Evolutionary conservation across 352 stramenopile genomes (phyloP).

Genomic region (Proteromonas lacertae): DNA sequence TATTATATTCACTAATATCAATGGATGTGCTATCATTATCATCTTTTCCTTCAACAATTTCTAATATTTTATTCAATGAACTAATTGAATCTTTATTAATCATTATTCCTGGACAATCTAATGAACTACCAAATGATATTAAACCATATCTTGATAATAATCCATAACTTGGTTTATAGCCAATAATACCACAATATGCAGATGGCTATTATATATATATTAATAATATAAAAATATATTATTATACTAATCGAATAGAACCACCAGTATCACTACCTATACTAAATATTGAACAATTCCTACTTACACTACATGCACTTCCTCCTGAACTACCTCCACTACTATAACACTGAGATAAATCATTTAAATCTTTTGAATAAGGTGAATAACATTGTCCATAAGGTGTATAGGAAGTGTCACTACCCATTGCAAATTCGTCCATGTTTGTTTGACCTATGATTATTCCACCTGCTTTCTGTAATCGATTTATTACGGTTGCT

Average conservation of each 20-base stretch:
- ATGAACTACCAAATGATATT: slow-evolving; percentile 70
- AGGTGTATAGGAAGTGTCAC: slow-evolving; percentile 46
- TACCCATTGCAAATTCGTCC: slow-evolving; percentile 97
- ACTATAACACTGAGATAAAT: not conserved
- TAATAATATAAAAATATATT: too few relatives aligned
- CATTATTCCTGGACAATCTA: slow-evolving; percentile 77
- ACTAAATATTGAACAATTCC: slow-evolving; percentile 47
- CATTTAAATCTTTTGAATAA: slow-evolving; percentile 23
- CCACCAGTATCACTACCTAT: slow-evolving; percentile 86
- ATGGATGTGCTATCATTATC: slow-evolving; percentile 29
- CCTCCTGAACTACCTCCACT: slow-evolving; percentile 62
- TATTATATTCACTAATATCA: not conserved
- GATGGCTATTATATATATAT: too few relatives aligned
- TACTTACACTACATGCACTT: slow-evolving; percentile 53
- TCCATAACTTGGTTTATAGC: slow-evolving; percentile 84
- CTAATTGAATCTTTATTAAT: slow-evolving; percentile 32
- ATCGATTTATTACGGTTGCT: not conserved
- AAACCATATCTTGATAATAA: slow-evolving; percentile 71
- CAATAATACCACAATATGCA: slow-evolving; percentile 68
- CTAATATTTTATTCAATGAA: slow-evolving; percentile 18
- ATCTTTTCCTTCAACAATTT: slow-evolving; percentile 31
- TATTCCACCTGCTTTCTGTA: not conserved
- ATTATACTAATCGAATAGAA: slow-evolving; percentile 63
- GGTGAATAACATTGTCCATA: slow-evolving; percentile 45
- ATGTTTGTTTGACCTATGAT: slow-evolving; percentile 73